A percentile compares a stretch with the other conserved stretches of the same genome.
phyloP scores from a whole-genome alignment of 2,329 filamentous ascomycete genomes.

The Nannizzia gypsea region DNA sequence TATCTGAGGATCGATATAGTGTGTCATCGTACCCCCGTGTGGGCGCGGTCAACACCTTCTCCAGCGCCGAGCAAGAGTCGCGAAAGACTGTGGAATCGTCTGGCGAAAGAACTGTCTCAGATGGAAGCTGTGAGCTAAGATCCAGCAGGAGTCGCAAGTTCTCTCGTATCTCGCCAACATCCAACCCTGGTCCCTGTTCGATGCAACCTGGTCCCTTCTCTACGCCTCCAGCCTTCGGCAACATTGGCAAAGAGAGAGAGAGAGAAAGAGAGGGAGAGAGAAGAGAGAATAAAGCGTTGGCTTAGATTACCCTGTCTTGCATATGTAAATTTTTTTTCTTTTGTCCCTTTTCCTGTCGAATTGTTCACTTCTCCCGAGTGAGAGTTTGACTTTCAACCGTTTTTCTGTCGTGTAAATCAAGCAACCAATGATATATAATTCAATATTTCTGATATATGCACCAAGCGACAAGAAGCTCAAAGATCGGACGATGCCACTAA shows the following conservation, averaged over 20 bases:
- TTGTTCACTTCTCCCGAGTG: neutral
- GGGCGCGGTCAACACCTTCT: neutral
- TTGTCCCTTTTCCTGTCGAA: neutral
- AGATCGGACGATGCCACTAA: neutral
- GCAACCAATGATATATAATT: neutral
- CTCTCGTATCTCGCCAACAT: neutral
- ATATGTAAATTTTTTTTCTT: neutral
- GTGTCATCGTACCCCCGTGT: neutral
- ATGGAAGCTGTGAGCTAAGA: neutral
- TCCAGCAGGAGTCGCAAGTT: neutral
- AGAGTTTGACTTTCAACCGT: neutral
- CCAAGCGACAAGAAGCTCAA: neutral
- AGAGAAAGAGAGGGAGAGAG: neutral
- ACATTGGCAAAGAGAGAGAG: neutral
- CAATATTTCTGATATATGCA: neutral
- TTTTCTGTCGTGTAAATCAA: neutral
- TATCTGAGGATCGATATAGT: neutral
- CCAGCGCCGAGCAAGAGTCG: neutral
- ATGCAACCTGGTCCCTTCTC: neutral
- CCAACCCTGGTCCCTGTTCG: neutral
- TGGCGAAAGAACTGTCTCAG: neutral
- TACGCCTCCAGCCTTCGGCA: neutral
- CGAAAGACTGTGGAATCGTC: neutral
- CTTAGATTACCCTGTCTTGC: neutral
- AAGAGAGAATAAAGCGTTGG: neutral